Conservation (phyloP, 805 yeast species). For the Metschnikowia kunwiensis region DNA sequence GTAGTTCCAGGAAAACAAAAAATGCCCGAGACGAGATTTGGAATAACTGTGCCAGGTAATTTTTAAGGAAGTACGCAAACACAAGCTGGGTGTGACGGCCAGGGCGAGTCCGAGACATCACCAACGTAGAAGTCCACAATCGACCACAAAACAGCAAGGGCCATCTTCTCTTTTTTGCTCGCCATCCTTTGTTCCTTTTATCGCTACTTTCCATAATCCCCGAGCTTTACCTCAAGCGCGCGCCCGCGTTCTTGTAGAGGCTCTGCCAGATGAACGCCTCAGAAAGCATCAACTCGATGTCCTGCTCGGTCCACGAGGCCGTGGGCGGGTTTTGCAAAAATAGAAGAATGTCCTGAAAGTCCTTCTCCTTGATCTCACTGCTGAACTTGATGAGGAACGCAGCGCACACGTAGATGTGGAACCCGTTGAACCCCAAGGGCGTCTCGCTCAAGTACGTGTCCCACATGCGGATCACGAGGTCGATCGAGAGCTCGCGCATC, state of each 20-base stretch:
- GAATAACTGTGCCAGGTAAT: too few relatives aligned
- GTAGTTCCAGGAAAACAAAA: too few relatives aligned
- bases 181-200: background rate
- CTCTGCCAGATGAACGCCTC: slow-evolving; percentile 98
- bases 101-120: too few relatives aligned
- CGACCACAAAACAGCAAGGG: too few relatives aligned
- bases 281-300: slow-evolving; percentile 85
- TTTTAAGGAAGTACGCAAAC: too few relatives aligned
- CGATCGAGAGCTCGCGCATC: slow-evolving; percentile 86
- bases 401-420: slow-evolving; percentile 96
- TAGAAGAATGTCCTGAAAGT: slow-evolving; percentile 90
- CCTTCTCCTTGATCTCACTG: slow-evolving; percentile 72
- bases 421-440: slow-evolving; percentile 78
- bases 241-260: slow-evolving; percentile 82
- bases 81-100: too few relatives aligned
- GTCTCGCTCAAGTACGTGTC: slow-evolving; percentile 84
- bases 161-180: background rate
- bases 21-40: too few relatives aligned
- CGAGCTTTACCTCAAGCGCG: slow-evolving; percentile 67
- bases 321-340: slow-evolving; percentile 92
- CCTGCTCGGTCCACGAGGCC: slow-evolving; percentile 77
- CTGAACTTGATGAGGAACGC: slow-evolving; percentile 92
- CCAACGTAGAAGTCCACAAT: too few relatives aligned
- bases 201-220: too few relatives aligned
- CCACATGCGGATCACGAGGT: slow-evolving; percentile 91